phyloP scores from a whole-genome alignment of 345 rosid genomes.

The Chamaenerion angustifolium region DNA sequence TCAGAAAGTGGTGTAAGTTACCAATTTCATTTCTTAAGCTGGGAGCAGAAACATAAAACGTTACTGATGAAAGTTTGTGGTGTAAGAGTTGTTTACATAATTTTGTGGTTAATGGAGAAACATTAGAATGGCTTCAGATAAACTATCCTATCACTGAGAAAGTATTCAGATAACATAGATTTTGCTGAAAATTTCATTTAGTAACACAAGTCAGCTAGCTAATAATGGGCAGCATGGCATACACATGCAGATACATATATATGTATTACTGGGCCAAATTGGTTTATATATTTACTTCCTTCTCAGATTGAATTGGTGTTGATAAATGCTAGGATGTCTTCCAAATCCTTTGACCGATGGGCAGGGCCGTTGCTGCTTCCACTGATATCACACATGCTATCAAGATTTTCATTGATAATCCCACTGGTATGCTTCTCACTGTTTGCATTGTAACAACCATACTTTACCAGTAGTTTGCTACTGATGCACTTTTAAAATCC shows the following conservation, averaged over 20 bases:
- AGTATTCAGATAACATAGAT: too few species aligned
- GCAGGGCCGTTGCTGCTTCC: conserved; percentile 47
- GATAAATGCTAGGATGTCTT: conserved; percentile 70
- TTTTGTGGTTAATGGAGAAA: too few species aligned
- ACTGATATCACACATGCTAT: conserved; percentile 52
- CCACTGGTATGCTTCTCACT: conserved; percentile 51
- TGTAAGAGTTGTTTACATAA: too few species aligned
- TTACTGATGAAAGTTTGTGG: neutral
- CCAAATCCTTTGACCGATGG: conserved; percentile 56
- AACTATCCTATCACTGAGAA: too few species aligned
- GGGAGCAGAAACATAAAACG: neutral
- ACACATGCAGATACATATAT: too few species aligned
- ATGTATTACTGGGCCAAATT: too few species aligned
- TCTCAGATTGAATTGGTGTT: conserved; percentile 66
- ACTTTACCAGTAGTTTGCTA: neutral
- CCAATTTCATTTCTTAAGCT: neutral
- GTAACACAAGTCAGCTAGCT: too few species aligned
- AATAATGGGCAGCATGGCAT: too few species aligned
- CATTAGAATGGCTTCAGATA: too few species aligned
- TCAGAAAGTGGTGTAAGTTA: conserved; percentile 42
- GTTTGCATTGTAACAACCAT: conserved; percentile 9
- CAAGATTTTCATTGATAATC: conserved; percentile 63
- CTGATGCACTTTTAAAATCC: conserved; percentile 13
- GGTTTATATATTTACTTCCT: conserved; percentile 1
- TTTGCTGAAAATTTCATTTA: too few species aligned